Base-by-base conservation (phyloP, 352 stramenopile genomes). In the Pythium coloratum region DNA sequence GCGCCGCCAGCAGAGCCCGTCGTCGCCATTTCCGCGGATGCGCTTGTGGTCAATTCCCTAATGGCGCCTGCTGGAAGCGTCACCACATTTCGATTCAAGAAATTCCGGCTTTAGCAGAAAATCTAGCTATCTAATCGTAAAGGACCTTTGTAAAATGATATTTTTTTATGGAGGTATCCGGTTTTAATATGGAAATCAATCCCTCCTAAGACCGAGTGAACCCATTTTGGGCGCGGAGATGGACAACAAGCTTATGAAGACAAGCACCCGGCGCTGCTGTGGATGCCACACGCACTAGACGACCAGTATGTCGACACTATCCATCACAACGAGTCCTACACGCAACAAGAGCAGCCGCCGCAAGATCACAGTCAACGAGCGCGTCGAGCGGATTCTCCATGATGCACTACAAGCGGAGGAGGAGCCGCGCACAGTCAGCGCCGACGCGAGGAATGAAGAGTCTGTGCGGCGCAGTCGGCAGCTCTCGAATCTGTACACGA, bases 291-390 rank as follows among this genome's bases (percentile, higher is more conserved):
- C 8, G 8, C 8, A 44, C 36, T 12, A 44, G 3, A 8, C 6
- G 34, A n/a, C 0, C 18, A 49, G 13, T 12, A 60, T 56, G 54
- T 62, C 62, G 54, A 62, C 62, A 55, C 30, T 66, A 24, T 66
- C 60, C 8, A 60, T 66, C 9, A 34, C 60, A 14, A 54, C 36
- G 30, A 44, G 20, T 53, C 46, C 46, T 53, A 53, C 46, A 10
- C 14, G 33, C 54, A 47, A 62, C 32, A 49, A 33, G 10, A 34
- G 55, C 32, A 69, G 49, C 33, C 69, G 73, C 10, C 73, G 81
- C 32, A 89, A 90, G 67, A 82, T 88, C 65, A 90, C 82, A 5
- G 82, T 90, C 6, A 90, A 90, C 47, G 82, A 90, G 53, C 76
- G 76, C 20, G 73, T 90, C 16, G 80, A 89, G 53, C 75, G 76